These are phyloP conservation scores for Dentipellis sp. DNA, from an alignment of 768 basidiomycete species.

Conservation along the genomic window DNA sequence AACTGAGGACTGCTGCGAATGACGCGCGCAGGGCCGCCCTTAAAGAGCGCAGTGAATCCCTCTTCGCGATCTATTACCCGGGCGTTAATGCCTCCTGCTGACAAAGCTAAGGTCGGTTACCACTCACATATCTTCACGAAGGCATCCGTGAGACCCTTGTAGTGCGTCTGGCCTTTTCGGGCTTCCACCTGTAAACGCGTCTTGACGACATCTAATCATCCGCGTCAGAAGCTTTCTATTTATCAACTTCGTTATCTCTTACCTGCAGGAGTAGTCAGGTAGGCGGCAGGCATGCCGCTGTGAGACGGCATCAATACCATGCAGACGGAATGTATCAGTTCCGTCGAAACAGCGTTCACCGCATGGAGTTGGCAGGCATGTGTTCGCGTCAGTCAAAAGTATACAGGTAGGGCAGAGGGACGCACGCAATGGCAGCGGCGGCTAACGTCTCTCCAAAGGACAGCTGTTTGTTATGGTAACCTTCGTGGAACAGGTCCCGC, in stretches of 20 bases:
- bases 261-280: conserved; percentile 89
- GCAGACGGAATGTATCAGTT: conserved; percentile 1
- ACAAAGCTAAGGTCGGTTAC: neutral
- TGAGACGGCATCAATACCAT: conserved; percentile 11
- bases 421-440: conserved; percentile 76
- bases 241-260: neutral
- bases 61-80: conserved; percentile 65
- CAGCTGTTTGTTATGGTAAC: conserved; percentile 88
- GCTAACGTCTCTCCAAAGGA: conserved; percentile 84
- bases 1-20: conserved; percentile 90
- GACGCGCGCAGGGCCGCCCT: conserved; percentile 83
- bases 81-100: neutral
- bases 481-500: conserved; percentile 92
- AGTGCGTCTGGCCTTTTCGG: conserved; percentile 81
- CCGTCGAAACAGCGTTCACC: conserved; percentile 7
- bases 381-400: conserved; percentile 2
- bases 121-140: conserved; percentile 81
- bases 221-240: too few relatives aligned
- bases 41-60: conserved; percentile 83
- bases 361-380: conserved; percentile 4
- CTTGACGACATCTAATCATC: conserved; percentile 82
- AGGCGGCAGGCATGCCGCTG: conserved; percentile 97
- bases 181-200: conserved; percentile 93
- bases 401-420: conserved; percentile 10
- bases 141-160: conserved; percentile 85